Conservation (phyloP, 164 flowering plant genomes). For the Magnolia sinica region DNA sequence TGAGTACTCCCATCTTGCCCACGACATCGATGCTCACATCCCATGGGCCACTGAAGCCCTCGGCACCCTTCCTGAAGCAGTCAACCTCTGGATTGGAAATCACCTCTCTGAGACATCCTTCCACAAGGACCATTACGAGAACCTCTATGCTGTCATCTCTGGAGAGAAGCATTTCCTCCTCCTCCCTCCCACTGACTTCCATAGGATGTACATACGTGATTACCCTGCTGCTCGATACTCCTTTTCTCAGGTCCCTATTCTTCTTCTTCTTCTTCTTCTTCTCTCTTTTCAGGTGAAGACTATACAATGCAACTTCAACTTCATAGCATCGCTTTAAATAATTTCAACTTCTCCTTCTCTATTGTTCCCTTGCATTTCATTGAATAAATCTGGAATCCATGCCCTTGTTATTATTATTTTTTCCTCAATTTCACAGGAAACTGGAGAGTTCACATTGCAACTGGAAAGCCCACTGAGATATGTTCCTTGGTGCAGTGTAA, state of each 20-base stretch:
- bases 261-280: not conserved
- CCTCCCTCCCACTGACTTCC: conserved; percentile 92
- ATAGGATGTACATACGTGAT: conserved; percentile 65
- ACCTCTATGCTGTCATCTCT: conserved; percentile 76
- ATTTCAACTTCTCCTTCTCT: no score
- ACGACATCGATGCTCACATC: conserved; percentile 65
- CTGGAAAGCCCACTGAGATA: conserved; percentile 62
- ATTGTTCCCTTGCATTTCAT: no score
- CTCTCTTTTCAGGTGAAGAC: not conserved
- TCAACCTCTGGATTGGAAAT: conserved; percentile 89
- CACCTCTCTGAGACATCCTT: conserved; percentile 71
- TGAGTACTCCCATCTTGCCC: conserved; percentile 51
- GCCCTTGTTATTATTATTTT: not conserved
- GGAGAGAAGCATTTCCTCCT: conserved; percentile 90
- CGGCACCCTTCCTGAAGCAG: conserved; percentile 83
- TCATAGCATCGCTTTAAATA: no score
- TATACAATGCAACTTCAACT: not conserved
- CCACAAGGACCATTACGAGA: conserved; percentile 97
- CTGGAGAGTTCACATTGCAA: conserved; percentile 55
- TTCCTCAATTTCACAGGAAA: conserved; percentile 33
- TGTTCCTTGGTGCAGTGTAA: conserved; percentile 95
- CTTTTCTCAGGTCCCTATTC: conserved; percentile 41
- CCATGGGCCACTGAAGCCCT: conserved; percentile 85
- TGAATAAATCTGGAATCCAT: no score
- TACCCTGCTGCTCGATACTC: conserved; percentile 77